phyloP scores from a whole-genome alignment of 2,329 filamentous ascomycete genomes.

The Fusarium musae region DNA sequence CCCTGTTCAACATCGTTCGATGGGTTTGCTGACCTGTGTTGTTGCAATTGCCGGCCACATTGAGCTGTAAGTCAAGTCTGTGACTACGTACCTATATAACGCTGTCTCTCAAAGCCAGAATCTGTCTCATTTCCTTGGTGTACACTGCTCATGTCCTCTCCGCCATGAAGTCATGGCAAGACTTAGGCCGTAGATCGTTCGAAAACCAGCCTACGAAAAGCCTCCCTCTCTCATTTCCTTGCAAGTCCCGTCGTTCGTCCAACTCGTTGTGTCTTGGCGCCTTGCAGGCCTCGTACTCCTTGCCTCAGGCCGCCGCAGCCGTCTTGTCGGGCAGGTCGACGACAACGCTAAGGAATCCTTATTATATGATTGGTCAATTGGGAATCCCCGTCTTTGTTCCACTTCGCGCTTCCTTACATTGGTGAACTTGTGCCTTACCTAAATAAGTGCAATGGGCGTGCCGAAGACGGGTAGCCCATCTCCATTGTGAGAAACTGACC shows the following conservation, averaged over 20 bases:
- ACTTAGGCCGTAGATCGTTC: slow-evolving; percentile 26
- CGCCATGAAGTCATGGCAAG: slow-evolving; percentile 33
- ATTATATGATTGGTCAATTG: slow-evolving; percentile 32
- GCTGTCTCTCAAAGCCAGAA: neutral
- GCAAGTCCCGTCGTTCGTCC: slow-evolving; percentile 30
- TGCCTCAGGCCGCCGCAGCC: slow-evolving; percentile 28
- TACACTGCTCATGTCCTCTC: slow-evolving; percentile 11
- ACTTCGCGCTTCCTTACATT: slow-evolving; percentile 7
- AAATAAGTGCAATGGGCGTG: slow-evolving; percentile 8
- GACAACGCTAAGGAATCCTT: neutral
- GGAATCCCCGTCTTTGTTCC: neutral
- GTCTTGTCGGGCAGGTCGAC: neutral
- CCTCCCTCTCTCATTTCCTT: slow-evolving; percentile 29
- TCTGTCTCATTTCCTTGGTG: neutral
- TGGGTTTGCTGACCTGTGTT: slow-evolving; percentile 12
- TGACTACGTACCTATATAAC: neutral
- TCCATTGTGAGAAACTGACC: neutral
- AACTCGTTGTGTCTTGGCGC: slow-evolving; percentile 20
- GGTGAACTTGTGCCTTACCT: slow-evolving; percentile 30
- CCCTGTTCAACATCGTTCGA: slow-evolving; percentile 29
- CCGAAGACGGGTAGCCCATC: neutral
- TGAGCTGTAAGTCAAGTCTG: neutral
- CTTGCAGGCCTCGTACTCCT: neutral
- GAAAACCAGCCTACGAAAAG: slow-evolving; percentile 3
- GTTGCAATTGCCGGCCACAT: slow-evolving; percentile 9